Evolutionary conservation across 768 basidiomycete species (phyloP), one percentile per base, ranked within the genome.

Genomic region (Guyanaporus albipodus): DNA sequence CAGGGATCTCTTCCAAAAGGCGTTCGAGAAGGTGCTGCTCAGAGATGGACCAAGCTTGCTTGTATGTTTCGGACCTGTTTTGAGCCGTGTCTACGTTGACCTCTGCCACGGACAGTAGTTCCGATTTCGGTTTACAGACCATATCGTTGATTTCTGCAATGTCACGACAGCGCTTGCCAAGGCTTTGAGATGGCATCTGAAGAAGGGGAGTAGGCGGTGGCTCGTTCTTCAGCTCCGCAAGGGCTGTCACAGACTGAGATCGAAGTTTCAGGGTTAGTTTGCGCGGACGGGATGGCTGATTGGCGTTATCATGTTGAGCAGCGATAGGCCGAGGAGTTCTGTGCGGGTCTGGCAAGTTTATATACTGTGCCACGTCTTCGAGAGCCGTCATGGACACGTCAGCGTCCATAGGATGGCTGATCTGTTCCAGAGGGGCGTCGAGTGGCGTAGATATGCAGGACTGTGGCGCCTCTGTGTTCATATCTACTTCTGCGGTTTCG

Each of bases 11-110:
- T 42, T 85, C 82, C 42, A 91, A 62, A 36, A 89, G 67, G 22
- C 79, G 76, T 59, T 91, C 89, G 1, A 91, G 75, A 14, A 86
- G 68, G 53, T 87, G 83, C 54, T 91, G 89, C 58, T 90, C 88
- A 0, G 76, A 78, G 18, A 80, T 70, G 2, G 82, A 78, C 89
- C 88, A 91, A 1, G 83, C 76, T 49, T 84, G 82, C 61, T 90
- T 90, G 68, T 87, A 91, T n/a, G 87, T 90, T 53, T 87, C 85
- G 4, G 57, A 50, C 44, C 51, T 54, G 32, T 23, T 36, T 19
- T 50, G 76, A 18, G 56, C 60, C 12, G 37, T 42, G 29, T 60
- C 58, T 45, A 57, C 39, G 46, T 54, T 56, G 22, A 53, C 56
- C 42, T 48, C 59, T 41, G 47, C 33, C n/a, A 39, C 22, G 5